Percentiles rank a stretch among this genome's conserved stretches.
phyloP scores from a whole-genome alignment of 139 green algal species.

The Chlorella sp. region DNA sequence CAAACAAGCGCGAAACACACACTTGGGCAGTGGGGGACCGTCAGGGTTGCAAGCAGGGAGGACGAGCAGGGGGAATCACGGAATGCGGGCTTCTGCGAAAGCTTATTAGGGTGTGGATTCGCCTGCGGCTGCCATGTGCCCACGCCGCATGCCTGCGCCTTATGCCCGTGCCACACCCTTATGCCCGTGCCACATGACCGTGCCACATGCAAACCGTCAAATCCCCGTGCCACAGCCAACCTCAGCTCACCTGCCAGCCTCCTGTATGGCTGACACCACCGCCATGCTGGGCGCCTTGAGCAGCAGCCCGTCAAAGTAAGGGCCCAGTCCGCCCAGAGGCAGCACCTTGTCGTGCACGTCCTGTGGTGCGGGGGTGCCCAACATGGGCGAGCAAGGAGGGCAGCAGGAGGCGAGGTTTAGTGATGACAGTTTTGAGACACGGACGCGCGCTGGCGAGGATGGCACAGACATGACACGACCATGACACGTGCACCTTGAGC shows the following conservation, averaged over 20 bases:
- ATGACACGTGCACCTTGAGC: too few relatives aligned
- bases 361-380: neutral
- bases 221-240: neutral
- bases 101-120: too few relatives aligned
- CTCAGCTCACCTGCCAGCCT: neutral
- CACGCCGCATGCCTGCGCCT: too few relatives aligned
- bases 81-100: too few relatives aligned
- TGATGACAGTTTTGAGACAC: neutral
- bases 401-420: neutral
- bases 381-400: neutral
- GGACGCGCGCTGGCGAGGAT: too few relatives aligned
- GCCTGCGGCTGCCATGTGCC: too few relatives aligned
- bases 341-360: neutral
- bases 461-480: too few relatives aligned
- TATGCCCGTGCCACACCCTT: neutral
- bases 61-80: too few relatives aligned
- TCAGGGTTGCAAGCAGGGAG: too few relatives aligned
- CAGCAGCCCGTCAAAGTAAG: neutral
- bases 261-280: neutral
- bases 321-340: neutral
- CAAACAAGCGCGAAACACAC: too few relatives aligned
- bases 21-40: too few relatives aligned
- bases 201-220: neutral
- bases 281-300: neutral
- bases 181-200: neutral